Percentiles rank a stretch among this genome's conserved stretches.
Evolutionary conservation across 208 protist genomes (phyloP).

Genomic region (Dictyostelium gargantuum): DNA sequence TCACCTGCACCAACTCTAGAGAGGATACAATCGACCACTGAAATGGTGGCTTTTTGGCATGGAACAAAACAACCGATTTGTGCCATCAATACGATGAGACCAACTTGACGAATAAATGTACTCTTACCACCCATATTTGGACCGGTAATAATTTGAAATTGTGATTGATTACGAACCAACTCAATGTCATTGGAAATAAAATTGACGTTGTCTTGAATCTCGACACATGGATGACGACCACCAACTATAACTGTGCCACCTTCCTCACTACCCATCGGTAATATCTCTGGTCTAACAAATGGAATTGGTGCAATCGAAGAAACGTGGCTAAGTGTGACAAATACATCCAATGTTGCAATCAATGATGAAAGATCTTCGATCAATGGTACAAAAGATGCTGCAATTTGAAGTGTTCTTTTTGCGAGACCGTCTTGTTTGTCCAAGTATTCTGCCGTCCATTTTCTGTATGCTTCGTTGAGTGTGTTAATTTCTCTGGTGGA

Average conservation of each 20-base stretch:
- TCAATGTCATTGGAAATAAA: constrained; percentile 91
- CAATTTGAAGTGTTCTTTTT: constrained; percentile 91
- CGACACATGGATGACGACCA: constrained; percentile 89
- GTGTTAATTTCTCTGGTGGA: constrained; percentile 47
- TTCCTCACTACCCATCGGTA: background rate
- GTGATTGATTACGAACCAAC: constrained; percentile 69
- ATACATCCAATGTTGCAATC: constrained; percentile 95
- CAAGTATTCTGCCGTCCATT: constrained; percentile 86
- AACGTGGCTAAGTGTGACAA: constrained; percentile 90
- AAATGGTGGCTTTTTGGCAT: constrained; percentile 86
- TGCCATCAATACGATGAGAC: constrained; percentile 91
- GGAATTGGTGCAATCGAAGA: constrained; percentile 88
- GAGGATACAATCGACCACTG: constrained; percentile 91
- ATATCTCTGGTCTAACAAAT: constrained; percentile 92
- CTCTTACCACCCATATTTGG: constrained; percentile 84
- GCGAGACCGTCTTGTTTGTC: constrained; percentile 90
- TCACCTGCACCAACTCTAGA: constrained; percentile 94
- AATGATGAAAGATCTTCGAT: constrained; percentile 94
- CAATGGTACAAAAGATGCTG: constrained; percentile 90
- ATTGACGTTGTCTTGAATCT: constrained; percentile 82
- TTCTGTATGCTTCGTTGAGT: constrained; percentile 87
- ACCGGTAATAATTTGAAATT: constrained; percentile 89
- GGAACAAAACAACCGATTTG: constrained; percentile 96
- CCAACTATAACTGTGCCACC: constrained; percentile 67
- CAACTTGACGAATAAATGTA: constrained; percentile 88